Percentiles rank a stretch among this genome's conserved stretches.
phyloP scores from a whole-genome alignment of 1,284 basidiomycete species.

The Ustilago esculenta region DNA sequence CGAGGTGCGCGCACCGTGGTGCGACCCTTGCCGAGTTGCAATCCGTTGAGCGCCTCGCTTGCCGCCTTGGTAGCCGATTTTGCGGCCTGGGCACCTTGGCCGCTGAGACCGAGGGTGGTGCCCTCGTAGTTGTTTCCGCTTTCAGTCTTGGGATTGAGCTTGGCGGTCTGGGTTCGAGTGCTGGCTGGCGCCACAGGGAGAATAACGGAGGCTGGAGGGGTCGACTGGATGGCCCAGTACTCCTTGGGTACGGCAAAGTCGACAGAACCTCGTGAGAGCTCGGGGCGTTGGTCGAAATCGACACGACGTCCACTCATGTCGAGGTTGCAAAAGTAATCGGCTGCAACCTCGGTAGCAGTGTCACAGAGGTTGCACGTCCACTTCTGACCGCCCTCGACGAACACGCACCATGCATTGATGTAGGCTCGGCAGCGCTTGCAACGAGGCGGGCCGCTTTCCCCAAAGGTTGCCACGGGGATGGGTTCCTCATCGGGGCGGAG shows the following conservation, averaged over 20 bases:
- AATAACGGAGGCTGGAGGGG: slow-evolving; percentile 66
- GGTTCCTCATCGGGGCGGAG: slow-evolving; percentile 73
- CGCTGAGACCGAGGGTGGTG: slow-evolving; percentile 58
- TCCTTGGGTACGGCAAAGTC: slow-evolving; percentile 86
- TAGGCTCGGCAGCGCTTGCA: slow-evolving; percentile 89
- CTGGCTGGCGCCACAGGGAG: slow-evolving; percentile 59
- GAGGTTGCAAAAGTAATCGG: slow-evolving; percentile 85
- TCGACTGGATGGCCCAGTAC: slow-evolving; percentile 79
- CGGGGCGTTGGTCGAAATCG: slow-evolving; percentile 84
- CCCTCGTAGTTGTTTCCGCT: slow-evolving; percentile 50
- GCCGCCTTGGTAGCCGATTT: slow-evolving; percentile 62
- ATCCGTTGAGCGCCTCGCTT: slow-evolving; percentile 57
- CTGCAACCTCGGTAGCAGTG: slow-evolving; percentile 76
- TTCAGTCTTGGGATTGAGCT: slow-evolving; percentile 50
- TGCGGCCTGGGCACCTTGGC: slow-evolving; percentile 58
- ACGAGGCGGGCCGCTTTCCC: slow-evolving; percentile 80
- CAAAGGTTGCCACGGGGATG: slow-evolving; percentile 78
- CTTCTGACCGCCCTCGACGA: slow-evolving; percentile 82
- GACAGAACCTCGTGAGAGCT: slow-evolving; percentile 88
- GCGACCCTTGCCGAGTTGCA: slow-evolving; percentile 59
- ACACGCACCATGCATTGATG: slow-evolving; percentile 93
- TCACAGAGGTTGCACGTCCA: slow-evolving; percentile 95
- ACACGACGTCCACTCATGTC: slow-evolving; percentile 82
- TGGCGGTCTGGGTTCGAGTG: slow-evolving; percentile 54
- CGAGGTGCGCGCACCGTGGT: slow-evolving; percentile 63